A percentile compares a stretch with the other conserved stretches of the same genome.
Evolutionary conservation across 2,329 filamentous ascomycete species (phyloP).

Genomic region (Microdochium nivale): DNA sequence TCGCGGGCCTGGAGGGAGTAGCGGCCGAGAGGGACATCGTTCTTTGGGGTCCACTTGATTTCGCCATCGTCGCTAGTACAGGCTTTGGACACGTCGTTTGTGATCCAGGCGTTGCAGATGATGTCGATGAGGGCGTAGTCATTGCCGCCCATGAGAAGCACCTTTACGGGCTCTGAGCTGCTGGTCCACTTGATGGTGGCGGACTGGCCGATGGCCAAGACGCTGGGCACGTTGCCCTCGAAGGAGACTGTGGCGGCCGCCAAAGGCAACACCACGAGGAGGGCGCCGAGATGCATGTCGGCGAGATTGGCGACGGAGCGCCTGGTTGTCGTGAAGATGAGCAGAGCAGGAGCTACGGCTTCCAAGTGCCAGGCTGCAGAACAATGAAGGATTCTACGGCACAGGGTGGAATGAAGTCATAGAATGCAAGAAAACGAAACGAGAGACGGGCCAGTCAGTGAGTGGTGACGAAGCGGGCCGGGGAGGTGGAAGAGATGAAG

Average conservation of each 20-base stretch:
- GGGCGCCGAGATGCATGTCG: not conserved
- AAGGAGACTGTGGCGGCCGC: slow-evolving; percentile 1
- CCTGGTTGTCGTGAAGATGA: not conserved
- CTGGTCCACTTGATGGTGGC: not conserved
- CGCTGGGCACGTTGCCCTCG: not conserved
- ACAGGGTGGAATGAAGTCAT: not conserved
- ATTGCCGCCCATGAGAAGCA: slow-evolving; percentile 2
- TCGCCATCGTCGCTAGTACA: not conserved
- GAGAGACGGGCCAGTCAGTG: not conserved
- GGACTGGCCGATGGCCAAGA: not conserved
- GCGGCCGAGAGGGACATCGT: not conserved
- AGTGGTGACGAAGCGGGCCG: not conserved
- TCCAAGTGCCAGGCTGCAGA: not conserved
- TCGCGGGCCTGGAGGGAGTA: slow-evolving; percentile 1
- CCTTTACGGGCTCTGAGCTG: not conserved
- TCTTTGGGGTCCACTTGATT: not conserved
- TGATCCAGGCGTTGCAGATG: slow-evolving; percentile 5
- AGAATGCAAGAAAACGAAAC: not conserved
- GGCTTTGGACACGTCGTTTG: not conserved
- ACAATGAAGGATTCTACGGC: not conserved
- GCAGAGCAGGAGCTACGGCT: not conserved
- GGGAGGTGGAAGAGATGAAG: not conserved
- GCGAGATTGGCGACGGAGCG: not conserved
- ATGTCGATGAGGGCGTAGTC: slow-evolving; percentile 11
- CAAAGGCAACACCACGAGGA: not conserved